A percentile compares a stretch with the other conserved stretches of the same genome.
These are phyloP conservation scores for Solidago caesia DNA, from an alignment of 129 eudicot species.

Conservation along the genomic window DNA sequence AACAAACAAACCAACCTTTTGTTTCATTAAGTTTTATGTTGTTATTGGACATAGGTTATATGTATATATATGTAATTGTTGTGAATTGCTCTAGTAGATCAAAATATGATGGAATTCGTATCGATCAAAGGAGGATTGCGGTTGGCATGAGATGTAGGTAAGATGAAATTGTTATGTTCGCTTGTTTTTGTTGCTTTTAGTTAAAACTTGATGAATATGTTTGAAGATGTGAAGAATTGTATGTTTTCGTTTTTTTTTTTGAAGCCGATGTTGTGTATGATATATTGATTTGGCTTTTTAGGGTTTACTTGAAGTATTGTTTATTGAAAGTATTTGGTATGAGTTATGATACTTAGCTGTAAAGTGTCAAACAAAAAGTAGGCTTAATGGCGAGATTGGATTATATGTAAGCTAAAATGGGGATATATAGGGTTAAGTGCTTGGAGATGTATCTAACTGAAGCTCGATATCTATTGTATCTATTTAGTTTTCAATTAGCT, in stretches of 20 bases:
- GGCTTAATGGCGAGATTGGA: not conserved
- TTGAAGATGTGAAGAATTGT: not conserved
- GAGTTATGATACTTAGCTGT: not conserved
- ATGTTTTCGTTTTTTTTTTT: too few species aligned
- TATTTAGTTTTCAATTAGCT: too few species aligned
- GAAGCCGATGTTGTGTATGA: too few species aligned
- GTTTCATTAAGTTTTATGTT: too few species aligned
- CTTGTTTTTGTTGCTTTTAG: too few species aligned
- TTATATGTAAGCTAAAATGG: too few species aligned
- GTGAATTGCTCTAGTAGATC: not conserved
- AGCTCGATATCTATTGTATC: too few species aligned
- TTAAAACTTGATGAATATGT: not conserved
- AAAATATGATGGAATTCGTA: not conserved
- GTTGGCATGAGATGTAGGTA: slow-evolving; percentile 7
- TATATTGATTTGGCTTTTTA: too few species aligned
- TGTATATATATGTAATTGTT: slow-evolving; percentile 2
- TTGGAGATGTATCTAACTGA: not conserved
- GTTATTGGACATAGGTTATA: too few species aligned
- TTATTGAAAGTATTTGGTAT: not conserved
- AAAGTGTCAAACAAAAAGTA: too few species aligned
- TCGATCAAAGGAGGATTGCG: not conserved
- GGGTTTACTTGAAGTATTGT: not conserved
- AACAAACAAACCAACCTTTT: not conserved
- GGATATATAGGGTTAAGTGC: not conserved
- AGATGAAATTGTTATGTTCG: too few species aligned